phyloP scores from a whole-genome alignment of 2,329 filamentous ascomycete species.

The Talaromyces albobiverticillius region DNA sequence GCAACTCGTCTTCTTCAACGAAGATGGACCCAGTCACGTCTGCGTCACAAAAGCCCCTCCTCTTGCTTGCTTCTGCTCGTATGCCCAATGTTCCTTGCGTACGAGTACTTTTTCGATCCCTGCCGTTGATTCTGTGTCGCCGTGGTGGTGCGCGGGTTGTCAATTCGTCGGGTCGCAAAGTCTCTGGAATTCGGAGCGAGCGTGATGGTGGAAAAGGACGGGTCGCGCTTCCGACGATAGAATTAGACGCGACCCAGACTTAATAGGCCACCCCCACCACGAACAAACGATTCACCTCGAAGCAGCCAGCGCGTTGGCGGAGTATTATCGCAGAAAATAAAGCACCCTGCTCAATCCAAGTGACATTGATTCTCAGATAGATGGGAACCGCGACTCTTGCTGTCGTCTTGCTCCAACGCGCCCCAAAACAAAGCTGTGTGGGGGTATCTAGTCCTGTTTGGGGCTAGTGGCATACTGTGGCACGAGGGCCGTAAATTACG shows the following conservation, averaged over 20 bases:
- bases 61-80: not conserved
- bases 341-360: not conserved
- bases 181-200: conserved; percentile 2
- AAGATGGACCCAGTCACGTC: not conserved
- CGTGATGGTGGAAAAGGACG: conserved; percentile 6
- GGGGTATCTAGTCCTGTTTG: not conserved
- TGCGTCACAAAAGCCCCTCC: not conserved
- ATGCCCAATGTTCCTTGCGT: not conserved
- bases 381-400: not conserved
- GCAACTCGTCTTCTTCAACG: not conserved
- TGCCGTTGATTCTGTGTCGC: not conserved
- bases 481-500: conserved; percentile 4
- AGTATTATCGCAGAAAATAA: no score
- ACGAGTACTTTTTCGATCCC: not conserved
- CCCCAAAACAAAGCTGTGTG: conserved; percentile 15
- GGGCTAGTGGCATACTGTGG: conserved; percentile 8
- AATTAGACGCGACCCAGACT: conserved; percentile 9
- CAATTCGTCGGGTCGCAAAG: not conserved
- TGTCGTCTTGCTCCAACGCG: conserved; percentile 1
- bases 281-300: not conserved
- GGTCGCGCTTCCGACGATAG: conserved; percentile 13
- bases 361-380: not conserved
- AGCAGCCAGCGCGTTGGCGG: not conserved
- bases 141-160: conserved; percentile 3
- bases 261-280: not conserved